Conservation (phyloP, 805 yeast species). For the Saturnispora silvae region DNA sequence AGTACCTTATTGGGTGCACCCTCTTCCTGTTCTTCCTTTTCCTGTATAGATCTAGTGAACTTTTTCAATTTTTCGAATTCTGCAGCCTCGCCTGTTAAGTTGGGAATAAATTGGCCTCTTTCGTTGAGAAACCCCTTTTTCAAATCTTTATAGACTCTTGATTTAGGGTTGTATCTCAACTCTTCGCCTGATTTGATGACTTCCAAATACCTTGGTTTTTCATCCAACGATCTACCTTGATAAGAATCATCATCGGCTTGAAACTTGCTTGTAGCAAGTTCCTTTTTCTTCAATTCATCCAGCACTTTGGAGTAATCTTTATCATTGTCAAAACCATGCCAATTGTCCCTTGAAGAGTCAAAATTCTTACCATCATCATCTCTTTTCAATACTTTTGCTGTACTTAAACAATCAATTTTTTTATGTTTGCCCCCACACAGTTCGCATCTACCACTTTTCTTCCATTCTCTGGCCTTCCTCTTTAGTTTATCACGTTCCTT, state of each 20-base stretch:
- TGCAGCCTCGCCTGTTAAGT: slow-evolving; percentile 45
- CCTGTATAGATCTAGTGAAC: slow-evolving; percentile 29
- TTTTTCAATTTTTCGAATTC: slow-evolving; percentile 38
- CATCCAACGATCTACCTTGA: slow-evolving; percentile 56
- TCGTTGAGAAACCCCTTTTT: slow-evolving; percentile 26
- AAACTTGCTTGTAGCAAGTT: too few species aligned
- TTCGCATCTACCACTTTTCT: slow-evolving; percentile 33
- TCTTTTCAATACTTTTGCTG: neutral
- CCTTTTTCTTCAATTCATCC: slow-evolving; percentile 33
- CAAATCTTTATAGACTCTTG: slow-evolving; percentile 30
- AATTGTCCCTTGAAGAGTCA: slow-evolving; percentile 44
- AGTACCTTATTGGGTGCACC: slow-evolving; percentile 11
- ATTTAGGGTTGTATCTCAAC: slow-evolving; percentile 43
- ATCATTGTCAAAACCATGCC: slow-evolving; percentile 64
- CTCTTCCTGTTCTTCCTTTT: slow-evolving; percentile 13
- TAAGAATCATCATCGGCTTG: slow-evolving; percentile 20
- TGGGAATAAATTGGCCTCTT: slow-evolving; percentile 41
- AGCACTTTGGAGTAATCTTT: slow-evolving; percentile 48
- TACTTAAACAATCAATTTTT: slow-evolving; percentile 38
- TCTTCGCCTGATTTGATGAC: slow-evolving; percentile 35
- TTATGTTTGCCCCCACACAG: slow-evolving; percentile 50
- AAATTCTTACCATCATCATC: slow-evolving; percentile 5
- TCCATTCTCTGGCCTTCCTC: slow-evolving; percentile 8
- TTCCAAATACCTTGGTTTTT: slow-evolving; percentile 60
- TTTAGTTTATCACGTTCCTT: slow-evolving; percentile 4